A percentile compares a stretch with the other conserved stretches of the same genome.
Evolutionary conservation across 441 rosid species (phyloP).

Genomic region (Populus hybrid): DNA sequence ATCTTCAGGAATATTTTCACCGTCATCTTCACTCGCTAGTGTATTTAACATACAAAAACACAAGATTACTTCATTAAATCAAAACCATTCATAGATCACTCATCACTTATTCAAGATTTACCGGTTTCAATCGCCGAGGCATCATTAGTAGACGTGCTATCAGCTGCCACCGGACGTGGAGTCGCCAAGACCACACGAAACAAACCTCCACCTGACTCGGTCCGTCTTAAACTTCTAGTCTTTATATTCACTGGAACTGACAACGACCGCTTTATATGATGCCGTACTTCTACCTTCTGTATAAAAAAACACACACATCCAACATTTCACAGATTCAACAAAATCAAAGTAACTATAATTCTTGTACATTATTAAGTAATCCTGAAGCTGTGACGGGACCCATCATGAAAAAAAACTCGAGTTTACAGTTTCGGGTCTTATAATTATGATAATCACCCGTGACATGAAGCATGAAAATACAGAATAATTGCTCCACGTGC

Average conservation of each 20-base stretch:
- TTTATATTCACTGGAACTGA: conserved; percentile 50
- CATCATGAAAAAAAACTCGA: too few species aligned
- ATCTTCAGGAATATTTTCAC: conserved; percentile 57
- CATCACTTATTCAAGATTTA: background rate
- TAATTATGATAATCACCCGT: too few species aligned
- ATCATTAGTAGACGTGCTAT: conserved; percentile 22
- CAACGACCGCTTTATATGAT: conserved; percentile 44
- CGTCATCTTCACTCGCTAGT: conserved; percentile 37
- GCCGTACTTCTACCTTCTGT: conserved; percentile 37
- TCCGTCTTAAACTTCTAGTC: conserved; percentile 35
- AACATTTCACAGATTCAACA: conserved; percentile 40
- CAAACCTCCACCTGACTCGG: conserved; percentile 42
- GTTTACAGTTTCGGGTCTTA: too few species aligned
- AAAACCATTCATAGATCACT: background rate
- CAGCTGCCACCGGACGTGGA: conserved; percentile 26
- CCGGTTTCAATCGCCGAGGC: conserved; percentile 26
- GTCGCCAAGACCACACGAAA: conserved; percentile 45
- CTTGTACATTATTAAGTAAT: background rate
- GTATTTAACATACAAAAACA: conserved; percentile 27
- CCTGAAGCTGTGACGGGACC: background rate
- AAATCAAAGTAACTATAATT: background rate
- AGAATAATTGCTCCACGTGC: background rate
- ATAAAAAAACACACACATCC: conserved; percentile 11
- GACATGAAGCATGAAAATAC: too few species aligned
- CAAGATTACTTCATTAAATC: background rate